A percentile compares a stretch with the other conserved stretches of the same genome.
Conservation (phyloP, 2,329 filamentous ascomycete genomes). For the Neoascochyta sp. region DNA sequence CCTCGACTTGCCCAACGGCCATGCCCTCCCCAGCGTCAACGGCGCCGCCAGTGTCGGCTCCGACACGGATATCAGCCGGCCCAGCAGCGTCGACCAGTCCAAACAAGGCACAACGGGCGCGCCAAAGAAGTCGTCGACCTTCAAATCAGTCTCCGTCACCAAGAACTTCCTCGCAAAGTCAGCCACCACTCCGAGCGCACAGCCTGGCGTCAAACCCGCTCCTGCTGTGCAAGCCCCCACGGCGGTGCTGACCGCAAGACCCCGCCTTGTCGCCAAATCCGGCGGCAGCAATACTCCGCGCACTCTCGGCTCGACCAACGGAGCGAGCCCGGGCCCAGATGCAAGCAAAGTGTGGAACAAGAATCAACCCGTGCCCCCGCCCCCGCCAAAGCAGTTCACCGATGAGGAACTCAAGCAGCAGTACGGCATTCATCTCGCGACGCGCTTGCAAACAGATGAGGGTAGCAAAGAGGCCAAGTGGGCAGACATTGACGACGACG, state of each 20-base stretch:
- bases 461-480: slow-evolving; percentile 72
- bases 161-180: slow-evolving; percentile 80
- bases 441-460: slow-evolving; percentile 72
- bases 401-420: slow-evolving; percentile 82
- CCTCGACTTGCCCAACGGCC: too few relatives aligned
- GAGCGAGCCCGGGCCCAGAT: slow-evolving; percentile 62
- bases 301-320: slow-evolving; percentile 55
- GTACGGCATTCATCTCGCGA: slow-evolving; percentile 82
- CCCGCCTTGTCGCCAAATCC: slow-evolving; percentile 72
- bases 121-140: slow-evolving; percentile 68
- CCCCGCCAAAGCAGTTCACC: slow-evolving; percentile 76
- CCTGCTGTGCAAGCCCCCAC: slow-evolving; percentile 28
- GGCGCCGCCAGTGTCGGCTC: slow-evolving; percentile 71
- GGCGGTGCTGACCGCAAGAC: slow-evolving; percentile 55
- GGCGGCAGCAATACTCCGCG: slow-evolving; percentile 56
- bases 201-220: slow-evolving; percentile 55
- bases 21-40: too few relatives aligned
- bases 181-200: slow-evolving; percentile 49
- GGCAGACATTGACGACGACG: slow-evolving; percentile 86
- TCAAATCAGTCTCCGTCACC: slow-evolving; percentile 83
- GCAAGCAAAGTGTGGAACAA: slow-evolving; percentile 81
- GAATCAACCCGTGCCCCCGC: slow-evolving; percentile 69
- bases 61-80: slow-evolving; percentile 68
- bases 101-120: slow-evolving; percentile 57
- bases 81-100: slow-evolving; percentile 49